A percentile compares a stretch with the other conserved stretches of the same genome.
Evolutionary conservation across 352 stramenopile genomes (phyloP).

Genomic region (Globisporangium recalcitrans): DNA sequence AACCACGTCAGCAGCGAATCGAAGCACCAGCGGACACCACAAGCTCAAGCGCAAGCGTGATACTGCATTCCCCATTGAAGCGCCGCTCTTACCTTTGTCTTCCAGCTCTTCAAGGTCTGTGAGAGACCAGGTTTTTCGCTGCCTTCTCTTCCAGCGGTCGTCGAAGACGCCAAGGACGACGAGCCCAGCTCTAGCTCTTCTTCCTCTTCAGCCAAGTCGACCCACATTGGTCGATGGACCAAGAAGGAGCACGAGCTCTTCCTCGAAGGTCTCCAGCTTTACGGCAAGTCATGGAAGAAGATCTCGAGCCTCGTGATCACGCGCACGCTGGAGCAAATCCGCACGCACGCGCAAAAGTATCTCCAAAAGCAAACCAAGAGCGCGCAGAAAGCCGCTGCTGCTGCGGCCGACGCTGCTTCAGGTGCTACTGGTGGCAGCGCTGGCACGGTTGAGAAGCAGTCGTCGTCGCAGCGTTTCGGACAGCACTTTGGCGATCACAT

Average conservation of each 20-base stretch:
- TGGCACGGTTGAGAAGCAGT: not conserved
- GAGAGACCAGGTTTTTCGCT: not conserved
- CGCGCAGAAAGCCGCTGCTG: conserved; percentile 35
- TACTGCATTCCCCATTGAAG: conserved; percentile 1
- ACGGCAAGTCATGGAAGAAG: conserved; percentile 91
- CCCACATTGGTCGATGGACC: conserved; percentile 81
- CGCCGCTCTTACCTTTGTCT: not conserved
- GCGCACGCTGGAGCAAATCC: conserved; percentile 92
- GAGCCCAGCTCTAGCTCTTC: not conserved
- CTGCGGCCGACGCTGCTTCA: not conserved
- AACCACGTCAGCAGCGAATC: not conserved
- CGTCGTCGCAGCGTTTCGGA: conserved; percentile 4
- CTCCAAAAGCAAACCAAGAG: conserved; percentile 80
- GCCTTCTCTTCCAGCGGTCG: not conserved
- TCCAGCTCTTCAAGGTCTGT: not conserved
- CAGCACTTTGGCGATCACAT: conserved; percentile 12
- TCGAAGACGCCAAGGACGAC: not conserved
- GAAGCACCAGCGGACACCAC: not conserved
- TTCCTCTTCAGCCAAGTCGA: conserved; percentile 10
- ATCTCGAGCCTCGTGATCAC: conserved; percentile 79
- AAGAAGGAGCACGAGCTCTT: conserved; percentile 88
- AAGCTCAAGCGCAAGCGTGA: conserved; percentile 4
- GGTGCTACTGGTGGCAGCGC: not conserved
- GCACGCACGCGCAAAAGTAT: conserved; percentile 97
- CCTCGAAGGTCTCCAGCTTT: conserved; percentile 76